Evolutionary conservation across 768 basidiomycete species (phyloP), one percentile per base, ranked within the genome.

Genomic region (Atractiella rhizophila): DNA sequence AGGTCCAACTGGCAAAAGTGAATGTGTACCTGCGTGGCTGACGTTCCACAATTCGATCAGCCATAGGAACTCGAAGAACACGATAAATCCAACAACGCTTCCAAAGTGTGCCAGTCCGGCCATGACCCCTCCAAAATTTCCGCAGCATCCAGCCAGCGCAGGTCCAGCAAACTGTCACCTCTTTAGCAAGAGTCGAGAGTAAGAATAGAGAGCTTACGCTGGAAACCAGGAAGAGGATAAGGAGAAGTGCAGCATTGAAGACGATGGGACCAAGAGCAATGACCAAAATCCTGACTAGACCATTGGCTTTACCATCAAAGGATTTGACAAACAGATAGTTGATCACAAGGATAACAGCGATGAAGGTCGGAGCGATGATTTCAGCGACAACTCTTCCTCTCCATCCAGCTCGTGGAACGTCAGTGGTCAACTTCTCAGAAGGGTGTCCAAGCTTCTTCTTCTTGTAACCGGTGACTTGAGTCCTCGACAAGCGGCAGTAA

Each of bases 381-480:
- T 62, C 61, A 16, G 58, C 54, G 12, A 59, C 35, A 24, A 62
- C 23, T 19, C 44, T 43, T 7, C 39, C 33, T 28, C 40, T 50
- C 83, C 82, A 88, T 28, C 71, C 70, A 9, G 86, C 91, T 34
- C 88, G 73, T 16, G 91, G 88, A 27, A 83, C 76, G 56, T 96
- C 91, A 39, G 77, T 77, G 5, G 86, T 86, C 21, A 96, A 67
- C 60, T 91, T 96, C 61, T 96, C 88, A 0, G 86, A 94, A 2
- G 91, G 91, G 55, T 83, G 77, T 18, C 91, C 91, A 5, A 98
- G 71, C 50, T 73, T 72, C 68, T 96, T 94, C 66, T 79, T 81
- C 70, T 96, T 96, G 71, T 85, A 98, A n/a, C 91, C 91, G 15
- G 91, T 98, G 56, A 98, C 88, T 71, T 82, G 77, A 15, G 91